Evolutionary conservation across 148 eudicot species (phyloP).

Genomic region (Hydrangea macrophylla): DNA sequence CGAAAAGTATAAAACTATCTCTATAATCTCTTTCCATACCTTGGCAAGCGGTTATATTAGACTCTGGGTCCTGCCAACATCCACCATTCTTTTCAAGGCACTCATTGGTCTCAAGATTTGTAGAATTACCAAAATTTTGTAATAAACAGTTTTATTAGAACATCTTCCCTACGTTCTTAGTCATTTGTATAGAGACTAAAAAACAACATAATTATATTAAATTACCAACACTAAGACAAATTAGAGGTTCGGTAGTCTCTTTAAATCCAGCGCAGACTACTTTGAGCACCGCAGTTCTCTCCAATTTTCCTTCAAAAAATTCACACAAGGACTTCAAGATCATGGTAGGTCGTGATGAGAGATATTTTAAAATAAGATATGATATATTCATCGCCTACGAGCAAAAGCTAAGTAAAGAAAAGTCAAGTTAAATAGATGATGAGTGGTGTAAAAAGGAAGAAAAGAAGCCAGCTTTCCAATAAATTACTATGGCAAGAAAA

Average conservation of each 20-base stretch:
- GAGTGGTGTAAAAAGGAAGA: background rate
- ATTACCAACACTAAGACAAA: constrained; percentile 86
- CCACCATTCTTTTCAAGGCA: constrained; percentile 91
- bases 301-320: constrained; percentile 66
- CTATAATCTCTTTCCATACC: constrained; percentile 28
- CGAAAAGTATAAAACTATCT: background rate
- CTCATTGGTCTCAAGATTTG: constrained; percentile 85
- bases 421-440: background rate
- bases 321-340: constrained; percentile 1
- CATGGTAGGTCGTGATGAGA: background rate
- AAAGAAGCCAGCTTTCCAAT: background rate
- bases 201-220: constrained; percentile 1
- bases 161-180: background rate
- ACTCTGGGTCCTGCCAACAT: constrained; percentile 66
- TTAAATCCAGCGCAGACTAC: constrained; percentile 92
- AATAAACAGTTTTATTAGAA: background rate
- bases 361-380: background rate
- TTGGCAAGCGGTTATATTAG: constrained; percentile 81
- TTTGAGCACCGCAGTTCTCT: constrained; percentile 75
- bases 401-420: background rate
- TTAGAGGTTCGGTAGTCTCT: constrained; percentile 78
- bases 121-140: background rate
- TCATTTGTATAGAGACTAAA: constrained; percentile 1
- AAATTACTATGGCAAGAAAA: background rate
- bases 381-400: background rate